Conservation (phyloP, 148 eudicot genomes). For the Chenopodium quinoa region DNA sequence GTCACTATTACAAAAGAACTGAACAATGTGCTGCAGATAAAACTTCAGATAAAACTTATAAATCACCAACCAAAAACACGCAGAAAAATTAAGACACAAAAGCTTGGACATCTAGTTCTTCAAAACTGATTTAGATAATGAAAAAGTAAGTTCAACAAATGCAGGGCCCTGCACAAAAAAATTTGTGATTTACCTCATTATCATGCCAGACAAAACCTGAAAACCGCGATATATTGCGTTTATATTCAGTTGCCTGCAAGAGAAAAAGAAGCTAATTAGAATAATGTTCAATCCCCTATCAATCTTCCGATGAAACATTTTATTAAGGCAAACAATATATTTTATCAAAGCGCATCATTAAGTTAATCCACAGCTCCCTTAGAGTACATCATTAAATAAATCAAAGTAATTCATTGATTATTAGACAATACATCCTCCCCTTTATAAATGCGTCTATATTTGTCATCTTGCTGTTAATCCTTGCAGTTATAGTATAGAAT, state of each 20-base stretch:
- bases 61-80: background rate
- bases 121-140: background rate
- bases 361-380: too few relatives aligned
- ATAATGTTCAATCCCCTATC: too few relatives aligned
- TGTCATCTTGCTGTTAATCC: too few relatives aligned
- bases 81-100: conserved; percentile 1
- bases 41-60: background rate
- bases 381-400: too few relatives aligned
- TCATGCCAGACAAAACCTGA: conserved; percentile 93
- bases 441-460: too few relatives aligned
- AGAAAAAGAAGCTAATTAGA: background rate
- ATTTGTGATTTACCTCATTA: conserved; percentile 62
- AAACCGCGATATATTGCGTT: conserved; percentile 73
- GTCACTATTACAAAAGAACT: background rate
- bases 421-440: too few relatives aligned
- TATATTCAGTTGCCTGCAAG: conserved; percentile 71
- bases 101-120: background rate
- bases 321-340: too few relatives aligned
- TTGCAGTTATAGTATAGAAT: too few relatives aligned
- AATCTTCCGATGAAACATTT: too few relatives aligned
- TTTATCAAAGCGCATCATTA: too few relatives aligned
- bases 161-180: background rate
- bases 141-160: background rate
- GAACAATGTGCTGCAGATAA: conserved; percentile 1
- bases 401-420: too few relatives aligned